Base-by-base conservation (phyloP, 495 filamentous ascomycete species). In the Mytilinidion resinicola region DNA sequence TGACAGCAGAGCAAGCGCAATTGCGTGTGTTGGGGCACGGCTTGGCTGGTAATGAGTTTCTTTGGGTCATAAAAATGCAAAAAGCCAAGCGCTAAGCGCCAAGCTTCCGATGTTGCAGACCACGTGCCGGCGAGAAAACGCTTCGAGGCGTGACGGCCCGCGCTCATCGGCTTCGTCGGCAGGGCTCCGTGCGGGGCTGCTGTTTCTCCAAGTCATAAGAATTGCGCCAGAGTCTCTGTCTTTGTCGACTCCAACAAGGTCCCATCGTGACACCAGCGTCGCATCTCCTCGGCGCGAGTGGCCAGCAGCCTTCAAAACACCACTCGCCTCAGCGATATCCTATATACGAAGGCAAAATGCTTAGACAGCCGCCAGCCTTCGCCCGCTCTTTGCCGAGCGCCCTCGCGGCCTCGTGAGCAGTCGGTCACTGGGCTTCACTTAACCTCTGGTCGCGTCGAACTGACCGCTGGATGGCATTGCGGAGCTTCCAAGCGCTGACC, bases 1-100 rank as follows among this genome's bases (percentile, higher is more conserved):
- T 64, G 57, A 64, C 57, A 53, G 44, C 36, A 56, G 52, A 17
- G 30, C 4, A 42, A 38, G 21, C 9, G 20, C 8, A 49, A 49
- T 49, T 49, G 46, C 46, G 46, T 25, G 46, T 14, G n/a, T 49
- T 25, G 46, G 19, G 6, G 42, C 20, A 20, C 1, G 15, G 42
- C 15, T 17, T 5, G 15, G 42, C 15, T 15, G 15, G 42, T 9
- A 46, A 17, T 46, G 42, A 17, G 46, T 49, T 49, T 49, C 46
- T 20, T 14, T 25, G 17, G 46, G 46, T 49, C 46, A 49, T 49
- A 49, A 25, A 49, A 49, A 49, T 49, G 19, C 17, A 20, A 49
- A 20, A 10, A 20, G 46, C 46, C 46, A 30, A 25, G 12, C 20
- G 46, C 46, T 20, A 21, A 14, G 33, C 25, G 46, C 33, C 19